phyloP scores from a whole-genome alignment of 169 alveolate genomes.

The Neospora caninum region DNA sequence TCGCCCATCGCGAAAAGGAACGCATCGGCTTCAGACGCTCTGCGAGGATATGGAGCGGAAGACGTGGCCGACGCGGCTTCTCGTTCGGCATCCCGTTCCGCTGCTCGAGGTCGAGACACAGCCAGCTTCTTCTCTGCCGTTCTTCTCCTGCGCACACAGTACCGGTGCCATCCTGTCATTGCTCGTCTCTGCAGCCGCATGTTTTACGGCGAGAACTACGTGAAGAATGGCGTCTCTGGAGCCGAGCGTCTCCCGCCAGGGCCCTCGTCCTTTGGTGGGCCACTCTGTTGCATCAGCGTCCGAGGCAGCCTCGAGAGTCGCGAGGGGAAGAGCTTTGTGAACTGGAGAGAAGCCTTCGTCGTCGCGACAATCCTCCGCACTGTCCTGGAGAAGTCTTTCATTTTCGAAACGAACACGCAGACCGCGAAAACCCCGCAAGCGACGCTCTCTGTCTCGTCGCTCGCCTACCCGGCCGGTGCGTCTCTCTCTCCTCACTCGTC shows the following conservation, averaged over 20 bases:
- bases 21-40: no score
- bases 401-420: background rate
- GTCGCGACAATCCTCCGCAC: slow-evolving; percentile 35
- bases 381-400: background rate
- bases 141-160: slow-evolving; percentile 51
- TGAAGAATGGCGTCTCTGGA: slow-evolving; percentile 57
- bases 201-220: slow-evolving; percentile 55
- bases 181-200: slow-evolving; percentile 50
- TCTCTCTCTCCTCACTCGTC: no score
- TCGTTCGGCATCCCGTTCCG: background rate
- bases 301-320: slow-evolving; percentile 30
- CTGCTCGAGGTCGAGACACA: background rate
- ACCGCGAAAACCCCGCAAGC: background rate
- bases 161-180: slow-evolving; percentile 68
- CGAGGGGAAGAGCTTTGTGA: slow-evolving; percentile 33
- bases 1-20: no score
- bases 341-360: slow-evolving; percentile 26
- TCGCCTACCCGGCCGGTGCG: no score
- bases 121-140: background rate
- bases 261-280: slow-evolving; percentile 45
- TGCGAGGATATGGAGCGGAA: no score
- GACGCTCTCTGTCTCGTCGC: background rate
- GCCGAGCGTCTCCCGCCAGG: slow-evolving; percentile 39
- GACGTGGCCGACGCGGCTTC: background rate
- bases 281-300: slow-evolving; percentile 43